A percentile compares a stretch with the other conserved stretches of the same genome.
Conservation (phyloP, 2,329 filamentous ascomycete genomes). For the Ramichloridium luteum region DNA sequence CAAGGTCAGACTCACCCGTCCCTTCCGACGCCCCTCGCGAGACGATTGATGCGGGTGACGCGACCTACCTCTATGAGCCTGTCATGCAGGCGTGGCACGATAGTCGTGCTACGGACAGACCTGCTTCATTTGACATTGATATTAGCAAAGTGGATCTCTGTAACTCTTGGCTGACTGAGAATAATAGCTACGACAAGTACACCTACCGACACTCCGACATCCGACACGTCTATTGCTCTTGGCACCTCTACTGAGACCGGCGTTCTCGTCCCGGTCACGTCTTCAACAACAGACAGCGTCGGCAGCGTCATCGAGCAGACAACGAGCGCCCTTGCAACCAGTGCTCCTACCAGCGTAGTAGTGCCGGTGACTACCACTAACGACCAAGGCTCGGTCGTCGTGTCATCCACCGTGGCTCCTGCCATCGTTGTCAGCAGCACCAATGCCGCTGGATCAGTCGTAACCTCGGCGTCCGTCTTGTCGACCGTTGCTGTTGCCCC, state of each 20-base stretch:
- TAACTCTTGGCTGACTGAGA: too few relatives aligned
- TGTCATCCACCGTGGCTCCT: conserved; percentile 27
- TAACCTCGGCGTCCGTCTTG: conserved; percentile 27
- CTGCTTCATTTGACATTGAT: too few relatives aligned
- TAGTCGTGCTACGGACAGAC: too few relatives aligned
- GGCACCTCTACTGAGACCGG: conserved; percentile 20
- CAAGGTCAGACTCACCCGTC: too few relatives aligned
- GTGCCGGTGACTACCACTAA: conserved; percentile 23
- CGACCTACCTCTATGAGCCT: too few relatives aligned
- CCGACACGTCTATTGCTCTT: too few relatives aligned
- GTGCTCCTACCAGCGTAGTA: conserved; percentile 21
- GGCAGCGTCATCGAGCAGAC: conserved; percentile 28
- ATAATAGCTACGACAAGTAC: too few relatives aligned
- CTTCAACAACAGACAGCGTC: conserved; percentile 27
- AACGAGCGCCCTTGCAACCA: conserved; percentile 27
- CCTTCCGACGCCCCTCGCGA: too few relatives aligned
- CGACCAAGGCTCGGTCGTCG: conserved; percentile 17
- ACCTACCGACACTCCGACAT: too few relatives aligned
- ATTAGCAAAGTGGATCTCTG: too few relatives aligned
- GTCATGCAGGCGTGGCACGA: too few relatives aligned
- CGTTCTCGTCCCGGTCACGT: conserved; percentile 29
- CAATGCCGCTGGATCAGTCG: conserved; percentile 26
- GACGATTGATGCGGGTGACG: too few relatives aligned
- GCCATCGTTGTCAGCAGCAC: conserved; percentile 30
- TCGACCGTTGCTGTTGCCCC: conserved; percentile 27